A percentile compares a stretch with the other conserved stretches of the same genome.
Evolutionary conservation across 2,329 filamentous ascomycete genomes (phyloP).

Genomic region (Exophiala dermatitidis): DNA sequence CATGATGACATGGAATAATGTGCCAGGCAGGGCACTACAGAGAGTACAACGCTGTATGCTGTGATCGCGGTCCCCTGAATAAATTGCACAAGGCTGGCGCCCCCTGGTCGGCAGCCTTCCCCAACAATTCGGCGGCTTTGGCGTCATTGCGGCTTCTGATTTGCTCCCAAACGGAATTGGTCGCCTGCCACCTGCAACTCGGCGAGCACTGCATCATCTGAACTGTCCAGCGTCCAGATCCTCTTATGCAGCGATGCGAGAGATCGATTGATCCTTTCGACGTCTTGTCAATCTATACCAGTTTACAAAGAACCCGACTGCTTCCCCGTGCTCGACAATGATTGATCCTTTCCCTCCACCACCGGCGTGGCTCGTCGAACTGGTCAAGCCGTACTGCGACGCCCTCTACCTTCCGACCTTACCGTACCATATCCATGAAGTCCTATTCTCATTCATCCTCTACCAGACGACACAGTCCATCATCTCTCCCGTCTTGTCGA

Average conservation of each 20-base stretch:
- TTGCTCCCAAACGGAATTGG: background rate
- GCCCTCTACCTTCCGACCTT: constrained; percentile 49
- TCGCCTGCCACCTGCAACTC: background rate
- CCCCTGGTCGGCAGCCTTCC: background rate
- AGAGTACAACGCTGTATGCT: too few species aligned
- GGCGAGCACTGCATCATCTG: background rate
- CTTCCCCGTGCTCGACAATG: constrained; percentile 28
- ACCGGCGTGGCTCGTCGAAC: constrained; percentile 45
- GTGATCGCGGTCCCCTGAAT: too few species aligned
- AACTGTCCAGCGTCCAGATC: background rate
- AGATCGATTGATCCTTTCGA: too few species aligned
- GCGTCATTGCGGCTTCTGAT: background rate
- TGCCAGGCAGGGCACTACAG: too few species aligned
- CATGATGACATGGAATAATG: background rate
- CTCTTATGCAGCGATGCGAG: background rate
- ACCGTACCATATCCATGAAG: constrained; percentile 55
- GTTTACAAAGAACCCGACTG: too few species aligned
- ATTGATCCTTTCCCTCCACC: constrained; percentile 42
- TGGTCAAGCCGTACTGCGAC: constrained; percentile 46
- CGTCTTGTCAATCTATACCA: too few species aligned
- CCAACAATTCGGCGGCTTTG: background rate
- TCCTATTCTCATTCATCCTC: constrained; percentile 48
- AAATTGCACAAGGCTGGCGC: background rate
- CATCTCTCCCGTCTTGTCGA: constrained; percentile 50
- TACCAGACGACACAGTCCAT: constrained; percentile 51